These are phyloP conservation scores for Fusarium incarnatum DNA, from an alignment of 2,329 filamentous ascomycete genomes.

Conservation along the genomic window DNA sequence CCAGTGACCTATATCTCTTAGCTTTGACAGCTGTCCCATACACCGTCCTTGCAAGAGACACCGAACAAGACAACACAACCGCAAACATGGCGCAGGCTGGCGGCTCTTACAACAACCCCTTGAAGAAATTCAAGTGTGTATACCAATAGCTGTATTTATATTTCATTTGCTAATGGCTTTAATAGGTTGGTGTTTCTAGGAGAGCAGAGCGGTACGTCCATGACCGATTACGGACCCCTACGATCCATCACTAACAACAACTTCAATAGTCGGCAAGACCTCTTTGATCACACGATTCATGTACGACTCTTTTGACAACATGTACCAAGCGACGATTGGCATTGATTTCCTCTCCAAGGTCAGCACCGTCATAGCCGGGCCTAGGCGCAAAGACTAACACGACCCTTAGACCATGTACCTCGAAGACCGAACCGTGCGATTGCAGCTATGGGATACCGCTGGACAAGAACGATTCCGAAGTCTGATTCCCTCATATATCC, in stretches of 20 bases:
- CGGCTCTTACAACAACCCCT: slow-evolving; percentile 95
- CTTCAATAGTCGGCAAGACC: slow-evolving; percentile 87
- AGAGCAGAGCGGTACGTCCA: slow-evolving; percentile 91
- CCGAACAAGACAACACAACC: slow-evolving; percentile 37
- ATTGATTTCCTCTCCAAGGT: slow-evolving; percentile 99
- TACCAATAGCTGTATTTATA: not conserved
- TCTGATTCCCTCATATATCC: slow-evolving; percentile 97
- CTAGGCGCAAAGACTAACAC: slow-evolving; percentile 35
- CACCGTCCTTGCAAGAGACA: slow-evolving; percentile 26
- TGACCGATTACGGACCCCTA: slow-evolving; percentile 34
- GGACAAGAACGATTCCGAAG: slow-evolving; percentile 98
- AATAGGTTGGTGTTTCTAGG: slow-evolving; percentile 92
- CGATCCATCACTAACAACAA: slow-evolving; percentile 43
- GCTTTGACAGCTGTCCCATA: slow-evolving; percentile 45
- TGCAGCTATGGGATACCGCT: slow-evolving; percentile 98
- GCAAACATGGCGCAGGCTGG: slow-evolving; percentile 81
- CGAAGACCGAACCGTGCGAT: slow-evolving; percentile 95
- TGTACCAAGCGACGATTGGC: slow-evolving; percentile 98
- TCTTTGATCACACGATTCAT: slow-evolving; percentile 99
- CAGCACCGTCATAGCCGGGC: slow-evolving; percentile 44
- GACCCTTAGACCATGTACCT: slow-evolving; percentile 89
- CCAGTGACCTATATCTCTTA: slow-evolving; percentile 21
- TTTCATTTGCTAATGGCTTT: slow-evolving; percentile 40
- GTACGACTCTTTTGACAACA: slow-evolving; percentile 99
- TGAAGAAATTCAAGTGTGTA: slow-evolving; percentile 99